A percentile compares a stretch with the other conserved stretches of the same genome.
phyloP scores from a whole-genome alignment of 139 green algal genomes.

The Chlamydomonas sp. region DNA sequence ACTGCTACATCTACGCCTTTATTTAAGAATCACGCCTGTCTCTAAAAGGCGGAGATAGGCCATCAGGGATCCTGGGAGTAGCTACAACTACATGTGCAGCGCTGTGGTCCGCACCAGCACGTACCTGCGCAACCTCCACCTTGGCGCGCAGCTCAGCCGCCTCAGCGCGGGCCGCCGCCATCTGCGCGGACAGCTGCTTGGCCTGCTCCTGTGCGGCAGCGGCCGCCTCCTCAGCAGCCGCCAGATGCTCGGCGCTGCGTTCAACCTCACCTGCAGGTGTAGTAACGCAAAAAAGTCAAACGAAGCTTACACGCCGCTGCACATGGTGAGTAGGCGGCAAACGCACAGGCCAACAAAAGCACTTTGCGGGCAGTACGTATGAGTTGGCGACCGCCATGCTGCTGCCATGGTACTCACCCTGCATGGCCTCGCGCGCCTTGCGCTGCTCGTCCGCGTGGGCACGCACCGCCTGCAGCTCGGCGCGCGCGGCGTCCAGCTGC shows the following conservation, averaged over 20 bases:
- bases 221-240: background rate
- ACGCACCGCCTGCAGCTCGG: conserved; percentile 19
- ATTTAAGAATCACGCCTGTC: no score
- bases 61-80: no score
- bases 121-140: conserved; percentile 13
- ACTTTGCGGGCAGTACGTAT: no score
- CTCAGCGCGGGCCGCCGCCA: background rate
- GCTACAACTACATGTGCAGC: no score
- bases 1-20: no score
- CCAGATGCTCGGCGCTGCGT: background rate
- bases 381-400: no score
- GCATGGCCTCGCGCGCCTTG: background rate
- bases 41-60: no score
- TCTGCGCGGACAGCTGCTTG: background rate
- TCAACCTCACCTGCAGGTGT: no score
- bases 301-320: background rate
- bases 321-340: background rate
- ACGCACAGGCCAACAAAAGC: background rate
- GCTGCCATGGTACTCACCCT: background rate
- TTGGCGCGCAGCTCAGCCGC: background rate
- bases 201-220: background rate
- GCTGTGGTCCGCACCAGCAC: background rate
- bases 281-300: no score
- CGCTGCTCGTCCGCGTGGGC: conserved; percentile 33
- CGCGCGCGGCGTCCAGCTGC: conserved; percentile 32